Evolutionary conservation across 306 rosid species (phyloP).

Genomic region (Cucurbita ficifolia): DNA sequence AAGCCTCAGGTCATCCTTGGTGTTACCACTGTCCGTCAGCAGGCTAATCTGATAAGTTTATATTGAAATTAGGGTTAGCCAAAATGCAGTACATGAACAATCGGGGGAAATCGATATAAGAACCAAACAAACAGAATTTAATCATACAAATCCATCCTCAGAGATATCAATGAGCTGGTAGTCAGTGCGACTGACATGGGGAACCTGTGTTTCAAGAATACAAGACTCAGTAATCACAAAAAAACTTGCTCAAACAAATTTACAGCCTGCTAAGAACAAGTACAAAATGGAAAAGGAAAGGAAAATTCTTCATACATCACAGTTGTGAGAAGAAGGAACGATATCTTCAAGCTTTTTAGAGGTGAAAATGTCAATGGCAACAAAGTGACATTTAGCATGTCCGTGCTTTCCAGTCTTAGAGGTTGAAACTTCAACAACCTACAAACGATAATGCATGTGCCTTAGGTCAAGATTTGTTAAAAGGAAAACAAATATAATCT

Average conservation of each 20-base stretch:
- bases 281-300: not conserved
- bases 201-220: conserved; percentile 39
- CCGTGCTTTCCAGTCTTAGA: conserved; percentile 98
- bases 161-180: conserved; percentile 93
- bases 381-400: conserved; percentile 96
- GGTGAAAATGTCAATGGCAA: conserved; percentile 85
- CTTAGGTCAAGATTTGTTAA: not conserved
- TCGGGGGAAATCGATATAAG: not conserved
- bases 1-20: conserved; percentile 93
- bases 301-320: conserved; percentile 48
- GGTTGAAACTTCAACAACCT: conserved; percentile 98
- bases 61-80: not conserved
- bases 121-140: not conserved
- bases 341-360: conserved; percentile 92
- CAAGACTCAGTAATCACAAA: not conserved
- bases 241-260: not conserved
- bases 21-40: conserved; percentile 78
- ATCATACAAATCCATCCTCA: conserved; percentile 93
- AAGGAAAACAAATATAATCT: not conserved
- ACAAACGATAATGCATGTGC: not conserved
- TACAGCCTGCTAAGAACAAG: not conserved
- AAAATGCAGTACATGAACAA: not conserved
- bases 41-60: conserved; percentile 59
- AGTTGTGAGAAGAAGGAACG: conserved; percentile 95
- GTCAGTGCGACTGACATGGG: conserved; percentile 91